Percentiles rank a stretch among this genome's conserved stretches.
Evolutionary conservation across 768 basidiomycete species (phyloP).

Genomic region (Sporobolomyces phaffii): DNA sequence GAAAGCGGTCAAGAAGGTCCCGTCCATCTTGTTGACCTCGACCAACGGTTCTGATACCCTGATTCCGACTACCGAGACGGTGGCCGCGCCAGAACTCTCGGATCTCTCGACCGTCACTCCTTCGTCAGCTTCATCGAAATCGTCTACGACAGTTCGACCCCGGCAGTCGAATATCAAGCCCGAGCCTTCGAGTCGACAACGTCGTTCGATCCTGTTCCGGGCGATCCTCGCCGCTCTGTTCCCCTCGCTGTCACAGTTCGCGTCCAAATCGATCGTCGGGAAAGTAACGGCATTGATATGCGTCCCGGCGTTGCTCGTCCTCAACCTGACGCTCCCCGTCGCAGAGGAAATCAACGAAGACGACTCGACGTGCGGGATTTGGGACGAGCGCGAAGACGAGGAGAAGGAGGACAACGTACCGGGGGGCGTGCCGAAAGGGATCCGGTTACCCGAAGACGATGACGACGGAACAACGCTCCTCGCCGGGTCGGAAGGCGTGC

Average conservation of each 20-base stretch:
- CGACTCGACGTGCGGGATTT: conserved; percentile 63
- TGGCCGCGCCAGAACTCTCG: no score
- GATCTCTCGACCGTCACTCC: no score
- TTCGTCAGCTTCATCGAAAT: background rate
- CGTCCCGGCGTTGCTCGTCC: conserved; percentile 72
- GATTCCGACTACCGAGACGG: no score
- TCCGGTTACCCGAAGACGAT: conserved; percentile 46
- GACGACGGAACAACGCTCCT: conserved; percentile 42
- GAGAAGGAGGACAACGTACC: conserved; percentile 34
- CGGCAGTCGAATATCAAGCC: background rate
- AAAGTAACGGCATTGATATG: conserved; percentile 72
- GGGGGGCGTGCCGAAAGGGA: conserved; percentile 3
- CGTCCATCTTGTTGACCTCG: conserved; percentile 34
- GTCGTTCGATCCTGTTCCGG: conserved; percentile 4
- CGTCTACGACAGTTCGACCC: background rate
- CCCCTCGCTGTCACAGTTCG: conserved; percentile 72
- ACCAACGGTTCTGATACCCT: conserved; percentile 11
- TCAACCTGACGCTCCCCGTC: conserved; percentile 87
- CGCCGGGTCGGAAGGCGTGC: background rate
- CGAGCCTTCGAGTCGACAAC: background rate
- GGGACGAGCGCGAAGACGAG: conserved; percentile 7
- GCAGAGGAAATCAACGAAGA: conserved; percentile 53
- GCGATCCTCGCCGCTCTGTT: conserved; percentile 63
- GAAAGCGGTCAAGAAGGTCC: conserved; percentile 8
- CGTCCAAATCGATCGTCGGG: conserved; percentile 62